These are phyloP conservation scores for Amoebophrya sp. DNA, from an alignment of 169 alveolate genomes.

Conservation along the genomic window DNA sequence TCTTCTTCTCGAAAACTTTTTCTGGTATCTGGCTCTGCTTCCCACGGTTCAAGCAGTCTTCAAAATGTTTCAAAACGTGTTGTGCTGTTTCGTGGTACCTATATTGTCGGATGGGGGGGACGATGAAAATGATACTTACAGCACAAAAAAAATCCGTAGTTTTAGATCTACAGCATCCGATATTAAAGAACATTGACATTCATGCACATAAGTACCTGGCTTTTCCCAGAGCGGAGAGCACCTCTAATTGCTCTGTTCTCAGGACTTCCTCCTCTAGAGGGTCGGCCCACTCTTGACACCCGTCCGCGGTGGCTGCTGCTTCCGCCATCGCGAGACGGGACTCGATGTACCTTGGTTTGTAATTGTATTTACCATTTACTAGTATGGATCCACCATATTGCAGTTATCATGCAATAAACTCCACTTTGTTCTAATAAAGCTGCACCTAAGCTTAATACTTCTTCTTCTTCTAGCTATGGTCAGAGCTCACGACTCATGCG, in stretches of 20 bases:
- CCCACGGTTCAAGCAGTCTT: background rate
- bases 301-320: conserved; percentile 35
- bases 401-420: too few relatives aligned
- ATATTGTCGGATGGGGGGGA: too few relatives aligned
- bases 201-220: conserved; percentile 45
- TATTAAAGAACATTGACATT: too few relatives aligned
- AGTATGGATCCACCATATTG: too few relatives aligned
- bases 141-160: too few relatives aligned
- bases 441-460: too few relatives aligned
- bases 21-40: background rate
- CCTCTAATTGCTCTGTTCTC: conserved; percentile 67
- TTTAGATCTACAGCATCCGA: too few relatives aligned
- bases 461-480: too few relatives aligned
- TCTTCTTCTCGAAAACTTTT: background rate
- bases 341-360: background rate
- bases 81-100: background rate
- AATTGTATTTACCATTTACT: too few relatives aligned
- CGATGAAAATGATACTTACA: too few relatives aligned
- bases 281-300: conserved; percentile 40
- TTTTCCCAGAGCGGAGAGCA: conserved; percentile 62
- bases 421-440: too few relatives aligned
- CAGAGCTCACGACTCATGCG: too few relatives aligned
- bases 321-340: background rate
- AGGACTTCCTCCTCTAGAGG: conserved; percentile 56
- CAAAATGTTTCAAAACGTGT: background rate